phyloP scores from a whole-genome alignment of 2,329 filamentous ascomycete species.

The Byssochlamys sp. region DNA sequence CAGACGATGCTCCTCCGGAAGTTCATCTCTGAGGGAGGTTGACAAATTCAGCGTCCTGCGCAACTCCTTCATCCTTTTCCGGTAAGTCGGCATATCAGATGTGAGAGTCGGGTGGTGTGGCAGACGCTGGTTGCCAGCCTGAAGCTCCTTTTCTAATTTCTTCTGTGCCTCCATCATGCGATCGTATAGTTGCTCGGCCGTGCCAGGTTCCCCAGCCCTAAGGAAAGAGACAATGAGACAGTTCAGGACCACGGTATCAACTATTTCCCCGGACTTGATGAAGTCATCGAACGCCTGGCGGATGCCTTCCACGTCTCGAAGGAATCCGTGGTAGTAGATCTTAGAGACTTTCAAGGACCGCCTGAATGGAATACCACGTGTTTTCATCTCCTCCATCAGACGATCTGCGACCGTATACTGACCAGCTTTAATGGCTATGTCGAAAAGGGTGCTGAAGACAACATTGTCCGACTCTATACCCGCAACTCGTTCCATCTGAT shows the following conservation, averaged over 20 bases:
- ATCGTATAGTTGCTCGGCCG: constrained; percentile 71
- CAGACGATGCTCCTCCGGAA: constrained; percentile 48
- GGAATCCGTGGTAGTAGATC: constrained; percentile 74
- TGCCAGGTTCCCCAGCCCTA: constrained; percentile 61
- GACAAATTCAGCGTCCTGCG: constrained; percentile 41
- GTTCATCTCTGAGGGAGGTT: constrained; percentile 32
- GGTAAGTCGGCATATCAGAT: constrained; percentile 29
- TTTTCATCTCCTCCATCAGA: constrained; percentile 70
- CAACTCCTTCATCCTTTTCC: constrained; percentile 33
- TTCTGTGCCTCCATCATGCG: constrained; percentile 64
- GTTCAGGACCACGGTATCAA: constrained; percentile 80
- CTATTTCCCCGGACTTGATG: constrained; percentile 73
- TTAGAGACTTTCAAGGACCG: constrained; percentile 72
- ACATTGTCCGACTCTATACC: constrained; percentile 58
- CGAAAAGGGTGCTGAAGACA: constrained; percentile 91
- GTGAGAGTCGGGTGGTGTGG: constrained; percentile 13
- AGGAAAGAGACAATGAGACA: constrained; percentile 73
- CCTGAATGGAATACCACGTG: constrained; percentile 57
- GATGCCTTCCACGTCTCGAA: constrained; percentile 62
- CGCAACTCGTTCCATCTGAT: constrained; percentile 72
- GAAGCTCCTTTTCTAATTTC: constrained; percentile 26
- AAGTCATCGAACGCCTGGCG: constrained; percentile 70
- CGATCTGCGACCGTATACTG: constrained; percentile 78
- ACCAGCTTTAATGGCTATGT: constrained; percentile 73
- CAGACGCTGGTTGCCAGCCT: constrained; percentile 10